phyloP scores from a whole-genome alignment of 2,329 filamentous ascomycete genomes.

The Aspergillus texensis region DNA sequence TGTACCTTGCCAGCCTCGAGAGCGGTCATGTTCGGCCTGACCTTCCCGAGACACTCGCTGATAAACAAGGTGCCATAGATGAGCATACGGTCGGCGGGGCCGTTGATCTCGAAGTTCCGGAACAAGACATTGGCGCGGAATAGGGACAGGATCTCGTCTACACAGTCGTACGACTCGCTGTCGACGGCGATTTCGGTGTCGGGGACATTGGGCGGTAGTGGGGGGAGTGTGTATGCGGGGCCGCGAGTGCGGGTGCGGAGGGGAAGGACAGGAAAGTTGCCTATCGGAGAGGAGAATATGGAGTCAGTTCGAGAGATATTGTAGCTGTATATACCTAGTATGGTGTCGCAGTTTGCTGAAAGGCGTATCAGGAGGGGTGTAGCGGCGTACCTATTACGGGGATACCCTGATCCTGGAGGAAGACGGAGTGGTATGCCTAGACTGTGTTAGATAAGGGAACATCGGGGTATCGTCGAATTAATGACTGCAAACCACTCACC shows the following conservation, averaged over 20 bases:
- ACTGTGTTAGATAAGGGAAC: slow-evolving; percentile 13
- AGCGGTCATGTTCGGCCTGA: slow-evolving; percentile 71
- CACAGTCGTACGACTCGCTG: slow-evolving; percentile 90
- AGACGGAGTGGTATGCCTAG: slow-evolving; percentile 97
- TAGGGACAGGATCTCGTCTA: slow-evolving; percentile 88
- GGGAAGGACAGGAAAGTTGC: slow-evolving; percentile 93
- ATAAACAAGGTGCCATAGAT: slow-evolving; percentile 97
- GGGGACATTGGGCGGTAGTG: slow-evolving; percentile 60
- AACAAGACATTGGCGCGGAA: slow-evolving; percentile 99
- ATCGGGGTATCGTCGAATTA: neutral
- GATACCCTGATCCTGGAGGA: slow-evolving; percentile 76
- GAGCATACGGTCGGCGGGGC: slow-evolving; percentile 87
- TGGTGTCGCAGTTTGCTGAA: neutral
- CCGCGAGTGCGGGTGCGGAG: slow-evolving; percentile 93
- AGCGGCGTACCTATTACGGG: slow-evolving; percentile 60
- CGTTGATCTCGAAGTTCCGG: slow-evolving; percentile 99
- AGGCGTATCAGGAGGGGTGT: slow-evolving; percentile 30
- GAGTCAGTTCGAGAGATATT: neutral
- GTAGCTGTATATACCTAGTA: neutral
- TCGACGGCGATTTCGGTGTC: slow-evolving; percentile 70
- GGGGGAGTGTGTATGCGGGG: slow-evolving; percentile 83
- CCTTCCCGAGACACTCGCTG: slow-evolving; percentile 85
- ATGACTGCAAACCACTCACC: slow-evolving; percentile 34
- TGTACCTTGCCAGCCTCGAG: slow-evolving; percentile 67
- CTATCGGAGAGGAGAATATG: slow-evolving; percentile 44